Evolutionary conservation across 768 basidiomycete genomes (phyloP), one percentile per base, ranked within the genome.

Genomic region (Leccinum disarticulatum): DNA sequence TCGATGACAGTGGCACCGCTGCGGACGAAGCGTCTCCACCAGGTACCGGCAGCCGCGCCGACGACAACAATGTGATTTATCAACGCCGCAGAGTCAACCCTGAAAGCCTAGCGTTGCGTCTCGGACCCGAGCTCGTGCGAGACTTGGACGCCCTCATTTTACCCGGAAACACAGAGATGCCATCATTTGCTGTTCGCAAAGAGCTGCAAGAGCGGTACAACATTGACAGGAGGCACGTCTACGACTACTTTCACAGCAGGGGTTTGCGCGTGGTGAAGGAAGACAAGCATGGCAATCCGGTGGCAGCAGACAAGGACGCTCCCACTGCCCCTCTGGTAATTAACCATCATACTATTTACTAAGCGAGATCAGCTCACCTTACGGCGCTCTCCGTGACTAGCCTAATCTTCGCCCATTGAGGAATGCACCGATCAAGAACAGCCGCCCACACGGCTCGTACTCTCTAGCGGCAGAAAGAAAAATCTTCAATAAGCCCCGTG

Each of bases 241-340:
- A 90, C 68, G 88, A 90, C 72, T 90, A 90, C 71, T 90, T 88
- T 73, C 88, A 90, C 72, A 80, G 79, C 66, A 76, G 79, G 66
- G 82, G 85, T 41, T 66, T 87, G 61, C 83, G 85, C 30, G 85
- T 86, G 28, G 81, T 84, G 25, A 87, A 85, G 65, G 84, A 87
- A 67, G 85, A 86, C 64, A 84, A 82, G 63, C 81, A 84, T 57
- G 79, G 79, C 4, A 84, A 86, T 68, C 70, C 81, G 52, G 75
- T 78, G 54, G 14, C 58, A 4, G 56, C 52, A 22, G 25, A 6
- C 6, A 73, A 60, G 47, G 72, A 75, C 6, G 17, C 54, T 59
- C 55, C 57, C 56, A 57, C 41, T 43, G 41, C 55, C 14, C 47
- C 57, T 10, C 38, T 74, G 69, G 71, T 70, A 73, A 63, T 53